A percentile compares a stretch with the other conserved stretches of the same genome.
These are phyloP conservation scores for Aureobasidium uvarum DNA, from an alignment of 2,329 filamentous ascomycete genomes.

Conservation along the genomic window DNA sequence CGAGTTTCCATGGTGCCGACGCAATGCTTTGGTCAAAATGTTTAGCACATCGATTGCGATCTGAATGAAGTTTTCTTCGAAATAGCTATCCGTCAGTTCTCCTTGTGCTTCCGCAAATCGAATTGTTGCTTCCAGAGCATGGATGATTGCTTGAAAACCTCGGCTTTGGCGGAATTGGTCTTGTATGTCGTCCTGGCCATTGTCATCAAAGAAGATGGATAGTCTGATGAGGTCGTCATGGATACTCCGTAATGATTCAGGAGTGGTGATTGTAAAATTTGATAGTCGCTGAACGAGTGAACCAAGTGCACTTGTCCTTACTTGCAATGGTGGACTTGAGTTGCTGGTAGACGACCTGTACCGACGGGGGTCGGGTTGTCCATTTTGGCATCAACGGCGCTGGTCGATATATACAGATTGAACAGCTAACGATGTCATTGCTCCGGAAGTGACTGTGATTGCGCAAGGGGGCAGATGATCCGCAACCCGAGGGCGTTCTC, in stretches of 20 bases:
- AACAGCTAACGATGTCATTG: constrained; percentile 25
- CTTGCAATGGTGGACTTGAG: constrained; percentile 26
- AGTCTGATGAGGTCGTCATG: constrained; percentile 26
- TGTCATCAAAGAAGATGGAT: constrained; percentile 18
- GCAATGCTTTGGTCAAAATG: constrained; percentile 71
- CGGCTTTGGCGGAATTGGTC: constrained; percentile 79
- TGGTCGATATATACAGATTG: constrained; percentile 20
- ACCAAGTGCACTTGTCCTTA: constrained; percentile 23
- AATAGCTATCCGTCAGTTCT: neutral
- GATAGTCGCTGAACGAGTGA: constrained; percentile 27
- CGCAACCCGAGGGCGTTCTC: constrained; percentile 20
- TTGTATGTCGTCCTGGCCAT: constrained; percentile 40
- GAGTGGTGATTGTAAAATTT: neutral
- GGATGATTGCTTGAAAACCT: constrained; percentile 73
- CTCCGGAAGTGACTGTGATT: constrained; percentile 18
- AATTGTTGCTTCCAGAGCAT: constrained; percentile 55
- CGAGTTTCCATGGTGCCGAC: constrained; percentile 78
- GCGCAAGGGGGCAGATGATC: constrained; percentile 4
- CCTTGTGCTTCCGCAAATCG: neutral
- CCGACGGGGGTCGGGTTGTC: constrained; percentile 18
- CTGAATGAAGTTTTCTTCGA: neutral
- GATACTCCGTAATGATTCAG: constrained; percentile 19
- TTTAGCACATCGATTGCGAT: constrained; percentile 53
- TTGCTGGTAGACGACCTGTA: constrained; percentile 30
- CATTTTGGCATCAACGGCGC: constrained; percentile 23